phyloP scores from a whole-genome alignment of 2,329 filamentous ascomycete genomes.

The Xylogone sp. region DNA sequence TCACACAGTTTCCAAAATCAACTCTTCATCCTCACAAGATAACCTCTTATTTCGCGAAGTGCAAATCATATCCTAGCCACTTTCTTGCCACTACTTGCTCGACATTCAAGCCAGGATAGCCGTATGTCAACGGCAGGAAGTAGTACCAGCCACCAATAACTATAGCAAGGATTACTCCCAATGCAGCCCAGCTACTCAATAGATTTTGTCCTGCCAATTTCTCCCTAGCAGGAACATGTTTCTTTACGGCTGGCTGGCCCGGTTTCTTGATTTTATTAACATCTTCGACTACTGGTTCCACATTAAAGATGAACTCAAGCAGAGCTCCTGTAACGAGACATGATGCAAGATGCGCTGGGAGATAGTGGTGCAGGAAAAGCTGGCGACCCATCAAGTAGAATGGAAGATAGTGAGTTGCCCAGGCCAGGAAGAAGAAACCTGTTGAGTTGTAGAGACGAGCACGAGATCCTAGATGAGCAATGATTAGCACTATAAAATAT shows the following conservation, averaged over 20 bases:
- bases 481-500: conserved; percentile 23
- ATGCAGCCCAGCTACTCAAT: conserved; percentile 74
- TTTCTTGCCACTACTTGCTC: conserved; percentile 78
- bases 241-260: conserved; percentile 38
- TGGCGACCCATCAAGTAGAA: conserved; percentile 99
- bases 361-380: conserved; percentile 95
- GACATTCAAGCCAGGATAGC: conserved; percentile 81
- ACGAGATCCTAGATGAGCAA: conserved; percentile 67
- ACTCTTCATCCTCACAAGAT: neutral
- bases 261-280: conserved; percentile 44
- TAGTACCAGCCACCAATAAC: conserved; percentile 81
- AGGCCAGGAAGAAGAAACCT: conserved; percentile 97
- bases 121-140: conserved; percentile 94
- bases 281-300: conserved; percentile 66
- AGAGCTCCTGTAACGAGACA: conserved; percentile 86
- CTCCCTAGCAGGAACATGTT: conserved; percentile 75
- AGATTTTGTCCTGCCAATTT: conserved; percentile 77
- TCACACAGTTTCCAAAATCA: neutral
- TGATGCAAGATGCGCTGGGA: conserved; percentile 90
- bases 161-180: conserved; percentile 61
- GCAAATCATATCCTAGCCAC: conserved; percentile 95
- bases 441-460: conserved; percentile 97
- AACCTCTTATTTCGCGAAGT: conserved; percentile 81
- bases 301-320: conserved; percentile 93
- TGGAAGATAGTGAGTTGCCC: conserved; percentile 95